A percentile compares a stretch with the other conserved stretches of the same genome.
These are phyloP conservation scores for Coniosporium apollinis DNA, from an alignment of 495 filamentous ascomycete species.

Conservation along the genomic window DNA sequence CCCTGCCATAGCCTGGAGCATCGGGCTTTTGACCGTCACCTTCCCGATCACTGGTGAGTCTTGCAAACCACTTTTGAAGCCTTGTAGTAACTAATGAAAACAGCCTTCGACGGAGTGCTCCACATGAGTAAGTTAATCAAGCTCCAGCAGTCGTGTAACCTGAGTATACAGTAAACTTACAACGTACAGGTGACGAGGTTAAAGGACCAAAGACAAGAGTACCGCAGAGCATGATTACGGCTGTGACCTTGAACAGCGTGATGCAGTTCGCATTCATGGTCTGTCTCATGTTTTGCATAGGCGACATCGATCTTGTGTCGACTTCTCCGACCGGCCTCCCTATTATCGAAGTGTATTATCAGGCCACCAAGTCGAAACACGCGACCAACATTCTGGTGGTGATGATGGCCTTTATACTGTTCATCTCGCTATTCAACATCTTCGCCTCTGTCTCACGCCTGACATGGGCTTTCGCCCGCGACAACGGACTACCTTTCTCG, in stretches of 20 bases:
- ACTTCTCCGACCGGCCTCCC: constrained; percentile 36
- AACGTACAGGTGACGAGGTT: constrained; percentile 14
- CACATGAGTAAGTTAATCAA: constrained; percentile 13
- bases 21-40: constrained; percentile 9
- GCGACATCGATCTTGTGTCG: constrained; percentile 28
- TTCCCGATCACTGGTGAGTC: constrained; percentile 7
- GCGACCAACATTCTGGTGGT: constrained; percentile 35
- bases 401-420: constrained; percentile 17
- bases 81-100: not conserved
- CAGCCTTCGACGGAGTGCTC: constrained; percentile 13
- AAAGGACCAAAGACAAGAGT: constrained; percentile 9
- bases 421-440: constrained; percentile 21
- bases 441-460: constrained; percentile 28
- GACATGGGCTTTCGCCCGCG: constrained; percentile 30
- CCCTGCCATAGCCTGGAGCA: constrained; percentile 3
- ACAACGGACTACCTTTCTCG: constrained; percentile 16
- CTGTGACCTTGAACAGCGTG: constrained; percentile 8
- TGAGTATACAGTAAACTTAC: too few relatives aligned
- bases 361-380: constrained; percentile 31
- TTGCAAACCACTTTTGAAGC: not conserved
- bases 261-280: constrained; percentile 10
- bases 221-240: constrained; percentile 9
- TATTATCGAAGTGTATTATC: constrained; percentile 36
- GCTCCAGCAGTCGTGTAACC: too few relatives aligned
- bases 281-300: constrained; percentile 32